These are phyloP conservation scores for Umbelopsis vinacea DNA, from an alignment of 192 early-diverging fungal genomes.

Conservation along the genomic window DNA sequence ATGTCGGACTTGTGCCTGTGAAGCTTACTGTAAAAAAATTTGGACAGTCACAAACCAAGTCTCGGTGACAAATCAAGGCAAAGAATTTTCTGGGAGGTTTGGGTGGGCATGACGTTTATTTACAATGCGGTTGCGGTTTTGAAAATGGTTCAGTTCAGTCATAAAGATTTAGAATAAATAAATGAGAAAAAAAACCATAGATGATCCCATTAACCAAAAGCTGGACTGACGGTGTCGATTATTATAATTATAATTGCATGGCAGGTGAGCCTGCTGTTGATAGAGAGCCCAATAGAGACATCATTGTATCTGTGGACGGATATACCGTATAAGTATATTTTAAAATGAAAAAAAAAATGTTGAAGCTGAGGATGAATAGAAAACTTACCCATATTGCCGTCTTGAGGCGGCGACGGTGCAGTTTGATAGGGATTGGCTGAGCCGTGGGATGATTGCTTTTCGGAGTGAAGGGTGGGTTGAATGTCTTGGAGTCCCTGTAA, in stretches of 20 bases:
- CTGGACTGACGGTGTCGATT: background rate
- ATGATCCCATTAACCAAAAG: background rate
- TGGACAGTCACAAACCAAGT: background rate
- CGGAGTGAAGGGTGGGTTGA: background rate
- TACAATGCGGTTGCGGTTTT: too few species aligned
- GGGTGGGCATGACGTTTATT: too few species aligned
- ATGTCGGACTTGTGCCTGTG: background rate
- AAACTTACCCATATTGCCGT: slow-evolving; percentile 11
- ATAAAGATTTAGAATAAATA: background rate
- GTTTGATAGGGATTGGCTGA: slow-evolving; percentile 1
- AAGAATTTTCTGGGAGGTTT: background rate
- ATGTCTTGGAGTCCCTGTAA: slow-evolving; percentile 38
- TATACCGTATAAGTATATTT: too few species aligned
- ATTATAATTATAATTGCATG: background rate
- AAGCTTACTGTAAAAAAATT: background rate
- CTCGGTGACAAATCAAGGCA: slow-evolving; percentile 13
- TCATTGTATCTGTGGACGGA: slow-evolving; percentile 6
- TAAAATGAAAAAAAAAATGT: too few species aligned
- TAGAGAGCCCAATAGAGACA: background rate
- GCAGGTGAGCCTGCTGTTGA: slow-evolving; percentile 9
- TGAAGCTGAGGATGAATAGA: background rate
- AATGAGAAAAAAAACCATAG: background rate
- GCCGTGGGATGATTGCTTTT: background rate
- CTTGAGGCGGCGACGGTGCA: background rate
- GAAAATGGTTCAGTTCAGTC: background rate